Evolutionary conservation across 805 yeast genomes (phyloP).

Genomic region (Metschnikowia santaceciliae): DNA sequence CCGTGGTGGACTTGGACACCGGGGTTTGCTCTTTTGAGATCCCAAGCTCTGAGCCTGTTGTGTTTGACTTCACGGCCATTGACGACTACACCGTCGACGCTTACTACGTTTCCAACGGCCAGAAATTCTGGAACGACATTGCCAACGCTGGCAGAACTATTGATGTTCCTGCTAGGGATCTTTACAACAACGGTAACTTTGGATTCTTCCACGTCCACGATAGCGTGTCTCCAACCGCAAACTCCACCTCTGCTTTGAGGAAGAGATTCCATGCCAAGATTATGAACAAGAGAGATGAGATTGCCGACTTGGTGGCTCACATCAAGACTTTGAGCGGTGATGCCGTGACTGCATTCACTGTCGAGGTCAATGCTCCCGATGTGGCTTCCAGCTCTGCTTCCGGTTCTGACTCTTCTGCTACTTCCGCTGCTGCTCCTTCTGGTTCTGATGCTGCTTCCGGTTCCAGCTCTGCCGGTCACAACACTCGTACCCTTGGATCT

Average conservation of each 20-base stretch:
- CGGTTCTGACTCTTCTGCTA: background rate
- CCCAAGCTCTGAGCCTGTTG: slow-evolving; percentile 25
- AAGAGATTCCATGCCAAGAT: slow-evolving; percentile 29
- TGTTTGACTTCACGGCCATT: slow-evolving; percentile 23
- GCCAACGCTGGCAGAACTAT: slow-evolving; percentile 28
- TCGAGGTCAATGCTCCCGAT: slow-evolving; percentile 7
- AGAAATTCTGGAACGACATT: slow-evolving; percentile 34
- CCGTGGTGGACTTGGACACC: slow-evolving; percentile 38
- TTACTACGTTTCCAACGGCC: slow-evolving; percentile 27
- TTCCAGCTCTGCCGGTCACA: background rate
- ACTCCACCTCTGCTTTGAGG: slow-evolving; percentile 40
- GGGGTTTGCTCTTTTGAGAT: slow-evolving; percentile 38
- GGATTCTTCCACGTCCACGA: slow-evolving; percentile 30
- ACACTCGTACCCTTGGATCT: slow-evolving; percentile 4
- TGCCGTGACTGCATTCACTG: slow-evolving; percentile 12
- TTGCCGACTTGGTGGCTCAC: slow-evolving; percentile 20
- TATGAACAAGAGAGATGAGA: slow-evolving; percentile 31
- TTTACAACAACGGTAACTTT: slow-evolving; percentile 22
- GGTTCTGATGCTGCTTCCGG: slow-evolving; percentile 14
- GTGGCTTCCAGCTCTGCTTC: slow-evolving; percentile 13
- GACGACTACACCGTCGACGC: slow-evolving; percentile 33
- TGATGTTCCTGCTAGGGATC: slow-evolving; percentile 27
- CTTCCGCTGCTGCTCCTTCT: background rate
- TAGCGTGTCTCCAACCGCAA: slow-evolving; percentile 26
- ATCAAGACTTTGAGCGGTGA: slow-evolving; percentile 26